These are phyloP conservation scores for Phaeomoniella chlamydospora DNA, from an alignment of 2,329 filamentous ascomycete species.

Conservation along the genomic window DNA sequence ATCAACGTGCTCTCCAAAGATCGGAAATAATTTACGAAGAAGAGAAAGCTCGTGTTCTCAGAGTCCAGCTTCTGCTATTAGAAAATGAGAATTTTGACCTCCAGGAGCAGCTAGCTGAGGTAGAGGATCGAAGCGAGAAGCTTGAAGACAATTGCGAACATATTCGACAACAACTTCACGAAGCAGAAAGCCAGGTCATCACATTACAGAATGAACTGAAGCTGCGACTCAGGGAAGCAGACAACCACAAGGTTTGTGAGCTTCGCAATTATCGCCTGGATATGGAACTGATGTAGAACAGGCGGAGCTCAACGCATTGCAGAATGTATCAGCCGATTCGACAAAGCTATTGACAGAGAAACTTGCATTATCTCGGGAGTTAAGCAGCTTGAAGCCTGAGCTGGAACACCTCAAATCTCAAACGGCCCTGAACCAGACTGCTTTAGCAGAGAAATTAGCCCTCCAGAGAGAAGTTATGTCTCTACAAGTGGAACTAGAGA, in stretches of 20 bases:
- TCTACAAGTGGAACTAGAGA: constrained; percentile 68
- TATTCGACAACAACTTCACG: constrained; percentile 20
- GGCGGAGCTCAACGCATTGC: constrained; percentile 59
- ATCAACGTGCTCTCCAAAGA: constrained; percentile 49
- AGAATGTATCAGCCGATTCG: constrained; percentile 52
- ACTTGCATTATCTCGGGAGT: constrained; percentile 43
- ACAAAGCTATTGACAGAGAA: constrained; percentile 56
- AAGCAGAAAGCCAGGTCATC: constrained; percentile 32
- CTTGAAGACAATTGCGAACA: constrained; percentile 36
- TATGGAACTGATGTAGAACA: constrained; percentile 20
- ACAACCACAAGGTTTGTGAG: constrained; percentile 36
- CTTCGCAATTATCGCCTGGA: neutral
- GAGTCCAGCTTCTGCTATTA: constrained; percentile 55
- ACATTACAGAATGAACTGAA: constrained; percentile 36
- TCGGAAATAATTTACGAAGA: constrained; percentile 57
- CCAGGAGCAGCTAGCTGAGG: constrained; percentile 45
- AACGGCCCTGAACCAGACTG: constrained; percentile 45
- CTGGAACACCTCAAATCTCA: constrained; percentile 48
- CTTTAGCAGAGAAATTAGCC: constrained; percentile 65
- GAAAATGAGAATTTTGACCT: constrained; percentile 60
- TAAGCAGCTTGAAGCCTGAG: constrained; percentile 45
- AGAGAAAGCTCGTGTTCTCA: constrained; percentile 57
- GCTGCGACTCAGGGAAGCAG: constrained; percentile 37
- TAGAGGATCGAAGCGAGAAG: constrained; percentile 41
- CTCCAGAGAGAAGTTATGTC: constrained; percentile 65